A percentile compares a stretch with the other conserved stretches of the same genome.
phyloP scores from a whole-genome alignment of 129 eudicot species.

The sunflower (Helianthus annuus) region DNA sequence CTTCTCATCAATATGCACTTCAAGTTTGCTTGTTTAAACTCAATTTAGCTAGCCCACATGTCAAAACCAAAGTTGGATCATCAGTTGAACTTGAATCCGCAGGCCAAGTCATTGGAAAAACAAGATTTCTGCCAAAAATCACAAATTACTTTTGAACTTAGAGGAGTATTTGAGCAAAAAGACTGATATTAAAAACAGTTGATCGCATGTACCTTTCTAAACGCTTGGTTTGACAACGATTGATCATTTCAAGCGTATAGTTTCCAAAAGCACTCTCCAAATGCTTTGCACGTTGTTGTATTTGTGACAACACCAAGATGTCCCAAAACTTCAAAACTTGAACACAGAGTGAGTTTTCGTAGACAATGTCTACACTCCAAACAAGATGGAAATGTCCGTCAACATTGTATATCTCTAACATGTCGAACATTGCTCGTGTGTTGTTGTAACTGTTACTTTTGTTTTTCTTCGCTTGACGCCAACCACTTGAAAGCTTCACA shows the following conservation, averaged over 20 bases:
- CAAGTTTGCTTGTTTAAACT: conserved; percentile 18
- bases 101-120: conserved; percentile 48
- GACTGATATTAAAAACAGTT: background rate
- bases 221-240: conserved; percentile 37
- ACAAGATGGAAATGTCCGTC: conserved; percentile 28
- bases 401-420: conserved; percentile 39
- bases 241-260: conserved; percentile 29
- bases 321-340: conserved; percentile 49
- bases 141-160: background rate
- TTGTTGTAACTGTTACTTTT: background rate
- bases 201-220: conserved; percentile 29
- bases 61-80: conserved; percentile 27
- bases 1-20: background rate
- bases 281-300: conserved; percentile 23
- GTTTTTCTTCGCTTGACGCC: conserved; percentile 29
- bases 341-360: conserved; percentile 26
- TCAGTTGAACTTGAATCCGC: background rate
- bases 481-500: conserved; percentile 44
- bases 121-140: conserved; percentile 31
- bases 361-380: conserved; percentile 40
- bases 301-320: conserved; percentile 18
- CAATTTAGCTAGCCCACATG: conserved; percentile 33
- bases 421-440: conserved; percentile 3
- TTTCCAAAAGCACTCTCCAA: conserved; percentile 20
- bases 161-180: background rate